These are phyloP conservation scores for Coemansia asiatica DNA, from an alignment of 192 early-diverging fungal genomes.

Conservation along the genomic window DNA sequence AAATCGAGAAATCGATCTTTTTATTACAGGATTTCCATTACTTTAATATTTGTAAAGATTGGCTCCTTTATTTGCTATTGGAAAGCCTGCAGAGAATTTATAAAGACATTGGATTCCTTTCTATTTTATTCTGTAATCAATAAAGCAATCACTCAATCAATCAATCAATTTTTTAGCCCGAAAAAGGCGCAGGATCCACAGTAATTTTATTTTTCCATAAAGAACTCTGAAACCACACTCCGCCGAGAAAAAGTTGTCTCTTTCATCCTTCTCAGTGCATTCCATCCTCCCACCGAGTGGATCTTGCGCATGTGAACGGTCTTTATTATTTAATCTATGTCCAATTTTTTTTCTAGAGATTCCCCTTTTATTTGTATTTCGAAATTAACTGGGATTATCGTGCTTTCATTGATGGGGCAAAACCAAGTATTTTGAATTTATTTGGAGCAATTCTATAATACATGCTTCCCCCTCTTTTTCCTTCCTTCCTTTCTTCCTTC, in stretches of 20 bases:
- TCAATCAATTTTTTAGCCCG: not conserved
- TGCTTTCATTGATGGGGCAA: not conserved
- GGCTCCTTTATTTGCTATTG: slow-evolving; percentile 5
- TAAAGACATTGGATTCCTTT: not conserved
- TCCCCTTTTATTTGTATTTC: not conserved
- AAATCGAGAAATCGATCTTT: slow-evolving; percentile 10
- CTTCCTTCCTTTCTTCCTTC: not conserved
- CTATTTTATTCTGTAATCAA: not conserved
- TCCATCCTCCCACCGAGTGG: not conserved
- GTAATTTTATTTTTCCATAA: slow-evolving; percentile 1
- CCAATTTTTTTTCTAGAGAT: not conserved
- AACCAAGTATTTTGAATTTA: not conserved
- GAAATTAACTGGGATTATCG: not conserved
- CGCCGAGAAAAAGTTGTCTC: slow-evolving; percentile 3
- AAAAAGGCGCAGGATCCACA: not conserved
- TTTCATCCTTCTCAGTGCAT: not conserved
- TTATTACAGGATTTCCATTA: slow-evolving; percentile 14
- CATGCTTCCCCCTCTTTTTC: not conserved
- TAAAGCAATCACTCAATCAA: too few relatives aligned
- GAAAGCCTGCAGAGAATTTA: not conserved
- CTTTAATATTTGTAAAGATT: not conserved
- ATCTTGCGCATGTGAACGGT: not conserved
- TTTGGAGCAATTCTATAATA: not conserved
- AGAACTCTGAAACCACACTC: slow-evolving; percentile 10
- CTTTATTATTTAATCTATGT: not conserved